Evolutionary conservation across 352 stramenopile species (phyloP), one percentile per base, ranked within the genome.

Genomic region (Globisporangium middletonii): DNA sequence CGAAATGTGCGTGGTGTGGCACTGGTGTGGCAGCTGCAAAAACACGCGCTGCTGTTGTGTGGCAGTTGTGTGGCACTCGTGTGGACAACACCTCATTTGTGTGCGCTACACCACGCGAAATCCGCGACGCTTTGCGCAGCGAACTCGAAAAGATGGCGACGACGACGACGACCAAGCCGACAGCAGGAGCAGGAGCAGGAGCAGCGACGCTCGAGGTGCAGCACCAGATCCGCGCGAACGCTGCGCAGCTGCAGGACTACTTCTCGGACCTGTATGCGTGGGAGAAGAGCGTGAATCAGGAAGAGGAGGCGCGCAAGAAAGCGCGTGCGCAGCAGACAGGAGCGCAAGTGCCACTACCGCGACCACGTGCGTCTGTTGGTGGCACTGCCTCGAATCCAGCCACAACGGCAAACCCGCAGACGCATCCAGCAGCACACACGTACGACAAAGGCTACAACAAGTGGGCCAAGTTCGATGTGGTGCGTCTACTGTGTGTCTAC

Each of bases 401-500:
- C 16, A 16, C 52, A 44, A 19, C n/a, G 19, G 44, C 23, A 4
- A 84, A 79, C 50, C 50, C 62, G 12, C 57, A 74, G 15, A 47
- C 62, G 11, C 63, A 74, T 11, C 50, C 60, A 6, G 84, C 86
- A 50, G 71, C 69, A 5, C 89, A 97, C 47, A 94, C 86, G 30
- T 88, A 96, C 59, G 86, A 96, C 56, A 93, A 93, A 62, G 86
- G 87, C 42, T 97, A 97, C 70, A 78, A 89, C 43, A 89, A 91
- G 46, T 97, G 88, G 89, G 83, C 88, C 26, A 85, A 77, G 37
- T 97, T 97, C 55, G 86, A 97, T 42, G 82, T 92, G 52, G 89
- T 93, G 67, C 9, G 65, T 58, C 16, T 15, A 15, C 6, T 18
- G 28, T 4, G 16, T 18, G 28, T 4, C 7, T 11, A 8, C 2